Percentiles rank a stretch among this genome's conserved stretches.
These are phyloP conservation scores for Alternaria alternata DNA, from an alignment of 2,329 filamentous ascomycete species.

Conservation along the genomic window DNA sequence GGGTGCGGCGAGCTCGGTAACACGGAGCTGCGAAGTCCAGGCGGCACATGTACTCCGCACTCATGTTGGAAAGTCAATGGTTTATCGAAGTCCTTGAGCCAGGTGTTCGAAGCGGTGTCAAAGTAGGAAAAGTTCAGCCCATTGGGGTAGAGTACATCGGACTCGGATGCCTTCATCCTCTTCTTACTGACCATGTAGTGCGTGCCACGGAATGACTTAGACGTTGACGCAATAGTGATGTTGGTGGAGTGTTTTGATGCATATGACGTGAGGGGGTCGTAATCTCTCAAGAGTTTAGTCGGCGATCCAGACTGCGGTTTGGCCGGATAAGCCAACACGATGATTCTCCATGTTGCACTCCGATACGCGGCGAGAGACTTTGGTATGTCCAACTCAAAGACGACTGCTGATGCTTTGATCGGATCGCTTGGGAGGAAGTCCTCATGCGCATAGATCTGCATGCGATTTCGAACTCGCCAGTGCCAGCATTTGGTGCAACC, in stretches of 20 bases:
- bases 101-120: conserved; percentile 51
- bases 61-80: conserved; percentile 51
- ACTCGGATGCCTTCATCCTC: conserved; percentile 37
- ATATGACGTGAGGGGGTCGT: conserved; percentile 39
- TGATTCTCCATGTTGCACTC: conserved; percentile 59
- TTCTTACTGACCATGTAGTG: conserved; percentile 53
- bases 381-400: conserved; percentile 62
- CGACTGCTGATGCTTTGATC: conserved; percentile 47
- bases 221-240: conserved; percentile 53
- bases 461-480: conserved; percentile 24
- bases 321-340: conserved; percentile 47
- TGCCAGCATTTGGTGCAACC: conserved; percentile 51
- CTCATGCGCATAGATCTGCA: conserved; percentile 59
- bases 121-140: conserved; percentile 58
- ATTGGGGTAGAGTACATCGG: conserved; percentile 55
- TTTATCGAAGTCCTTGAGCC: conserved; percentile 46
- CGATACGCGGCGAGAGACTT: conserved; percentile 57
- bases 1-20: conserved; percentile 20
- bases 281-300: conserved; percentile 21
- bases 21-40: not conserved
- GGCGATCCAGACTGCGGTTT: too few relatives aligned
- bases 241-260: too few relatives aligned
- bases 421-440: conserved; percentile 55
- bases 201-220: conserved; percentile 55
- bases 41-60: conserved; percentile 10